Evolutionary conservation across 2,329 filamentous ascomycete genomes (phyloP), one percentile per base, ranked within the genome.

Genomic region (Clonostachys rhizophaga): DNA sequence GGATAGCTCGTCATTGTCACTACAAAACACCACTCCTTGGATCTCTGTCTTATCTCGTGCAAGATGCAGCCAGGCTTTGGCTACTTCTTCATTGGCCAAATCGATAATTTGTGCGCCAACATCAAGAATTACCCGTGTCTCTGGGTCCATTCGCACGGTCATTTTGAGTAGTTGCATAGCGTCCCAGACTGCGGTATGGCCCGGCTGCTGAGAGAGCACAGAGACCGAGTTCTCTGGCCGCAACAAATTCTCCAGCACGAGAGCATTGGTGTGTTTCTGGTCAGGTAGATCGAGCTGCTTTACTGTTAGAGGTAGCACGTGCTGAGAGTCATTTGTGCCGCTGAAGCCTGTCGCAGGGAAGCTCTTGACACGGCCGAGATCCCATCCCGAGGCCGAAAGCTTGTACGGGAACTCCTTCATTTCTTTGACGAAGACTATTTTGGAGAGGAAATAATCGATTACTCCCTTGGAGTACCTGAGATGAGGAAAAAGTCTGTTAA

Each of bases 41-140:
- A 53, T 59, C 1, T 45, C 20, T 0, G 49, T 39, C 2, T 33
- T 5, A 20, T 44, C 46, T 3, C 42, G 11, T 2, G 50, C 43
- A 6, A 34, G 9, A 2, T 49, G 34, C 4, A 89, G 56, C 83
- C 83, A 88, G 2, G 53, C 47, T 8, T 53, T 51, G 0, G 81
- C 78, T 4, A 88, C 68, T 4, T 74, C 62, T 0, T 63, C 4
- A 51, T 89, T 89, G 14, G 65, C 69, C 0, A 84, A 61, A 33
- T 90, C 85, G 0, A 91, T 59, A 6, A 91, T 77, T 43, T 85
- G 80, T 0, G 87, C 86, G 0, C 87, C 86, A 0, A 87, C 84
- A 52, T 91, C 86, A 0, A 91, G 68, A 1, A 91, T 75, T 0
- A 90, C 84, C 1, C 74, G 71, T 0, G 78, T 67, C 0, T 63